Percentiles rank a stretch among this genome's conserved stretches.
Conservation (phyloP, 2,329 filamentous ascomycete genomes). For the Zymoseptoria pseudotritici region DNA sequence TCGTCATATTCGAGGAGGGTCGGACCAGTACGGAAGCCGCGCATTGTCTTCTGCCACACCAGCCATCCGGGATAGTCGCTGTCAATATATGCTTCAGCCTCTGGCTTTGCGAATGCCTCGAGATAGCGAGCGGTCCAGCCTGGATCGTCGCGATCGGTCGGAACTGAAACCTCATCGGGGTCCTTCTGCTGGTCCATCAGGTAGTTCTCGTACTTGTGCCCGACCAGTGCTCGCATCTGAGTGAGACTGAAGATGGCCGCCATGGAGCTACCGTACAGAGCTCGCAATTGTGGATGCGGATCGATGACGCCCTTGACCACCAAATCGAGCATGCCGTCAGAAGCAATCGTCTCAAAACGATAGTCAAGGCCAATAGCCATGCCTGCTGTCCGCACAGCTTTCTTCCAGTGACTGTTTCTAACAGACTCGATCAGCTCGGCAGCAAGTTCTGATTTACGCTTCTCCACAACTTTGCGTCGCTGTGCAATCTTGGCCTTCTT, state of each 20-base stretch:
- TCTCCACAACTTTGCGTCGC: conserved; percentile 70
- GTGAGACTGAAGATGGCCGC: conserved; percentile 71
- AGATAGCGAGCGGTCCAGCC: conserved; percentile 75
- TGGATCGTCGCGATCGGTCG: conserved; percentile 65
- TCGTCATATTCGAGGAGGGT: conserved; percentile 70
- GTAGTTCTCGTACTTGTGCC: conserved; percentile 81
- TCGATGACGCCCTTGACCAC: conserved; percentile 79
- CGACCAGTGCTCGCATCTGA: conserved; percentile 76
- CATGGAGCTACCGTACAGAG: conserved; percentile 73
- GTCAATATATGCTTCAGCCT: conserved; percentile 83
- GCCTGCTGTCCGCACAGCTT: conserved; percentile 79
- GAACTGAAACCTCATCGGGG: conserved; percentile 66
- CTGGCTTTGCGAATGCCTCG: conserved; percentile 65
- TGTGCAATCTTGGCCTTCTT: conserved; percentile 68
- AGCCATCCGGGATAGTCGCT: conserved; percentile 92
- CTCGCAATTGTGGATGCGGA: conserved; percentile 76
- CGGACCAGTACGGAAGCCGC: conserved; percentile 67
- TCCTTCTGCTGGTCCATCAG: conserved; percentile 72
- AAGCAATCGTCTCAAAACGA: conserved; percentile 82
- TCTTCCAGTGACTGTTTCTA: conserved; percentile 87
- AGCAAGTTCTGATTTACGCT: conserved; percentile 72
- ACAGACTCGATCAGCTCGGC: conserved; percentile 73
- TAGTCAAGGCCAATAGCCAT: conserved; percentile 87
- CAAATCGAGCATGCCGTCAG: conserved; percentile 72
- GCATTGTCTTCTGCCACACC: conserved; percentile 85